phyloP scores from a whole-genome alignment of 805 yeast genomes.

The Tetrapisispora pingtungensis region DNA sequence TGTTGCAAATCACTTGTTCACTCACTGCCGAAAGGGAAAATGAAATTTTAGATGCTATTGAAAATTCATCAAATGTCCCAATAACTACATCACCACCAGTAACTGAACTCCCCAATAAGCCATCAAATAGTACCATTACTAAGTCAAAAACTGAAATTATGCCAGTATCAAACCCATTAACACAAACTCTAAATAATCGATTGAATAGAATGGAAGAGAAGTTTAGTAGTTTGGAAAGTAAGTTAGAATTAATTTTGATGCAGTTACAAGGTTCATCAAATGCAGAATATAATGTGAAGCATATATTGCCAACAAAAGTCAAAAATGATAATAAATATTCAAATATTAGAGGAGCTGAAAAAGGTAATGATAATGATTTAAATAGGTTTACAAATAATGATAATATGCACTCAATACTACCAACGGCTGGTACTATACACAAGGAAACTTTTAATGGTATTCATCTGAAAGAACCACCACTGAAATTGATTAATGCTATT shows the following conservation, averaged over 20 bases:
- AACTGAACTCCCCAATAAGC: neutral
- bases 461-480: constrained; percentile 29
- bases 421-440: neutral
- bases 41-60: constrained; percentile 18
- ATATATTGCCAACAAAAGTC: neutral
- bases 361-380: no score
- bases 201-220: constrained; percentile 18
- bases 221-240: constrained; percentile 13
- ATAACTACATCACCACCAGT: neutral
- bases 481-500: constrained; percentile 30
- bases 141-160: neutral
- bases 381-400: neutral
- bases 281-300: constrained; percentile 6
- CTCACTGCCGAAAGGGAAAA: constrained; percentile 25
- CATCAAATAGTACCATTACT: neutral
- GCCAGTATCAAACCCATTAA: neutral
- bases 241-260: constrained; percentile 16
- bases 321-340: neutral
- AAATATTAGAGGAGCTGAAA: neutral
- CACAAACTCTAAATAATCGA: constrained; percentile 1
- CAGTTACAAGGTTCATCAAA: constrained; percentile 14
- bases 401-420: constrained; percentile 13
- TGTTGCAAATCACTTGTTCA: constrained; percentile 40
- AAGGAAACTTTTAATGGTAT: constrained; percentile 4
- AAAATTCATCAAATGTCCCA: constrained; percentile 8